These are phyloP conservation scores for Solanum chacoense DNA, from an alignment of 305 asterid genomes.

Conservation along the genomic window DNA sequence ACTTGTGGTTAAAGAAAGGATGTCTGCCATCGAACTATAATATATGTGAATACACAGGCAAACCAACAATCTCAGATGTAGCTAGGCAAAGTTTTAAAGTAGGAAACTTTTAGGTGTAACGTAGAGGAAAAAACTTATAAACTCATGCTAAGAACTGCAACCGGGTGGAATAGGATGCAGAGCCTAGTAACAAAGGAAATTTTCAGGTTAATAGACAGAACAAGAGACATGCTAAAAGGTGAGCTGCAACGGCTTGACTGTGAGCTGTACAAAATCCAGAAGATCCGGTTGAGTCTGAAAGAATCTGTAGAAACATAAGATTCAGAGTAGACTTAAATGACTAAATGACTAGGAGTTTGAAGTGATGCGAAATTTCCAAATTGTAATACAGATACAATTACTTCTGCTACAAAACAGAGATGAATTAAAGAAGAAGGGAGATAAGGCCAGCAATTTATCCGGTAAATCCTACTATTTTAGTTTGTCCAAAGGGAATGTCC, in stretches of 20 bases:
- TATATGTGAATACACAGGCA: background rate
- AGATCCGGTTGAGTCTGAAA: background rate
- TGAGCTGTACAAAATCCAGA: background rate
- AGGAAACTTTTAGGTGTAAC: background rate
- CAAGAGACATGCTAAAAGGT: background rate
- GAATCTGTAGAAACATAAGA: background rate
- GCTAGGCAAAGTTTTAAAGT: background rate
- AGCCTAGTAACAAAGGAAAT: background rate
- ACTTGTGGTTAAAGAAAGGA: background rate
- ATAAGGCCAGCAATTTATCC: background rate
- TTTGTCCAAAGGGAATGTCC: background rate
- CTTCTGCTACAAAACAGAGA: background rate
- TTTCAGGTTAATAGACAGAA: background rate
- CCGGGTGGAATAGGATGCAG: background rate
- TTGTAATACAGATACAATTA: background rate
- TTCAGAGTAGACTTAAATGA: background rate
- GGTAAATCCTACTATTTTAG: background rate
- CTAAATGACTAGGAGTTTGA: background rate
- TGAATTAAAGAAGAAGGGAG: background rate
- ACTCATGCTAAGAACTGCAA: background rate
- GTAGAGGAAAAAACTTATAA: background rate
- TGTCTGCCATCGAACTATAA: background rate
- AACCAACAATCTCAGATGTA: background rate
- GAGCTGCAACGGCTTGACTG: background rate
- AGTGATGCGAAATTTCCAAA: background rate